A percentile compares a stretch with the other conserved stretches of the same genome.
Evolutionary conservation across 2,329 filamentous ascomycete species (phyloP).

Genomic region (Neonectria hederae): DNA sequence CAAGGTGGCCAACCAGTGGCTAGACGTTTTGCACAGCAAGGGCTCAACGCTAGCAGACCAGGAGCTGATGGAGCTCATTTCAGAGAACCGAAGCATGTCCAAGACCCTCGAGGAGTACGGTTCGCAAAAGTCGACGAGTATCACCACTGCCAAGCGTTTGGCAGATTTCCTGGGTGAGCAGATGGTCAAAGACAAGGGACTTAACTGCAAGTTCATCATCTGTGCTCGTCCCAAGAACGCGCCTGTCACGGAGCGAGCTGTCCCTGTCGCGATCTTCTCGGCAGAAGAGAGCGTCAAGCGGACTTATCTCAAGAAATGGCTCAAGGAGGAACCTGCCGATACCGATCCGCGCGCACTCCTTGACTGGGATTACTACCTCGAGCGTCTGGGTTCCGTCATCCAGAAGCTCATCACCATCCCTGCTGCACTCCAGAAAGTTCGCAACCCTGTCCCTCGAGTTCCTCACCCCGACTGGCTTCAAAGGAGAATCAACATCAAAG

Average conservation of each 20-base stretch:
- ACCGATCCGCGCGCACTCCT: slow-evolving; percentile 91
- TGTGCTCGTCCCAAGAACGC: slow-evolving; percentile 86
- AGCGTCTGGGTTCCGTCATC: slow-evolving; percentile 94
- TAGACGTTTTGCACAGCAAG: slow-evolving; percentile 91
- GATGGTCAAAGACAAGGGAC: slow-evolving; percentile 98
- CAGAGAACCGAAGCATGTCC: slow-evolving; percentile 97
- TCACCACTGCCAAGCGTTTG: slow-evolving; percentile 93
- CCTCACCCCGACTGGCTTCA: slow-evolving; percentile 97
- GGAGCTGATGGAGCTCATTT: slow-evolving; percentile 99
- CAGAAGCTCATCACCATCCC: slow-evolving; percentile 99
- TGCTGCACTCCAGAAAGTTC: slow-evolving; percentile 91
- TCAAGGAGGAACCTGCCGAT: slow-evolving; percentile 90
- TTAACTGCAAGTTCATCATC: slow-evolving; percentile 99
- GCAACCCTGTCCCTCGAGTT: slow-evolving; percentile 93
- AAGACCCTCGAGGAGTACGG: slow-evolving; percentile 98
- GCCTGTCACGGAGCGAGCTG: slow-evolving; percentile 91
- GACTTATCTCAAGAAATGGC: slow-evolving; percentile 91
- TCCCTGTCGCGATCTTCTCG: slow-evolving; percentile 97
- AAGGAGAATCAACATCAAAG: slow-evolving; percentile 90
- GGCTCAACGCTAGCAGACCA: slow-evolving; percentile 93
- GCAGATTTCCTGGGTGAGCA: slow-evolving; percentile 97
- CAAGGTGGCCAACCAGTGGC: slow-evolving; percentile 94
- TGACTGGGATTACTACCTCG: slow-evolving; percentile 97
- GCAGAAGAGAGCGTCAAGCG: slow-evolving; percentile 89
- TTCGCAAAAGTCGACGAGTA: slow-evolving; percentile 96